A percentile compares a stretch with the other conserved stretches of the same genome.
These are phyloP conservation scores for Arthromyces matolae DNA, from an alignment of 768 basidiomycete genomes.

Conservation along the genomic window DNA sequence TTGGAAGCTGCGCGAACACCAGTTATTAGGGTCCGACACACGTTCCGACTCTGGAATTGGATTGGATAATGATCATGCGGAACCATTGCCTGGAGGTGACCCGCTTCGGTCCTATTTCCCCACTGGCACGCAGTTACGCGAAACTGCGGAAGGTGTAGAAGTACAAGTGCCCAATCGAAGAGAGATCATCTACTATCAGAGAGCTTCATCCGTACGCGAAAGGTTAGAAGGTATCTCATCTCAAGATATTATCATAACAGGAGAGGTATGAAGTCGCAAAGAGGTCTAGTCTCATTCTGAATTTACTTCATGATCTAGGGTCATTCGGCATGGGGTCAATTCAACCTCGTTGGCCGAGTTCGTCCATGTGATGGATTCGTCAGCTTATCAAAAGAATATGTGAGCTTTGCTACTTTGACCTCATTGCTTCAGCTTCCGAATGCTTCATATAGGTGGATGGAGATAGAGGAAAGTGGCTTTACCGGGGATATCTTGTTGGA, in stretches of 20 bases:
- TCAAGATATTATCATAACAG: slow-evolving; percentile 65
- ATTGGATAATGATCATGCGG: slow-evolving; percentile 24
- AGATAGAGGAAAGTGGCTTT: slow-evolving; percentile 80
- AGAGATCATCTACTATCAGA: slow-evolving; percentile 28
- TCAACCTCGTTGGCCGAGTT: slow-evolving; percentile 75
- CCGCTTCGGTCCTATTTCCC: slow-evolving; percentile 64
- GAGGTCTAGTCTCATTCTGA: not conserved
- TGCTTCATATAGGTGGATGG: slow-evolving; percentile 50
- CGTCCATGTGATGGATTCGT: slow-evolving; percentile 79
- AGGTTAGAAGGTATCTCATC: slow-evolving; percentile 24
- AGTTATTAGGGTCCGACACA: slow-evolving; percentile 38
- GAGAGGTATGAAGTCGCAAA: slow-evolving; percentile 54
- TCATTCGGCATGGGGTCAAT: slow-evolving; percentile 90
- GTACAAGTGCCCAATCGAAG: slow-evolving; percentile 41
- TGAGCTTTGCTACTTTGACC: slow-evolving; percentile 28
- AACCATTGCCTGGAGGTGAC: slow-evolving; percentile 53
- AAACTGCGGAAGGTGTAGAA: slow-evolving; percentile 43
- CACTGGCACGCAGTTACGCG: slow-evolving; percentile 43
- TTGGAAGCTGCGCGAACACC: slow-evolving; percentile 82
- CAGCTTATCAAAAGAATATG: slow-evolving; percentile 83
- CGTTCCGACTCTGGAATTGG: slow-evolving; percentile 32
- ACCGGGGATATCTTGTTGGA: slow-evolving; percentile 79
- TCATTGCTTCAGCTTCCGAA: slow-evolving; percentile 1
- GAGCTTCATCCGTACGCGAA: slow-evolving; percentile 18
- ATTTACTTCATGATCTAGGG: slow-evolving; percentile 47